These are phyloP conservation scores for Talaromyces nanjingensis DNA, from an alignment of 495 filamentous ascomycete species.

Conservation along the genomic window DNA sequence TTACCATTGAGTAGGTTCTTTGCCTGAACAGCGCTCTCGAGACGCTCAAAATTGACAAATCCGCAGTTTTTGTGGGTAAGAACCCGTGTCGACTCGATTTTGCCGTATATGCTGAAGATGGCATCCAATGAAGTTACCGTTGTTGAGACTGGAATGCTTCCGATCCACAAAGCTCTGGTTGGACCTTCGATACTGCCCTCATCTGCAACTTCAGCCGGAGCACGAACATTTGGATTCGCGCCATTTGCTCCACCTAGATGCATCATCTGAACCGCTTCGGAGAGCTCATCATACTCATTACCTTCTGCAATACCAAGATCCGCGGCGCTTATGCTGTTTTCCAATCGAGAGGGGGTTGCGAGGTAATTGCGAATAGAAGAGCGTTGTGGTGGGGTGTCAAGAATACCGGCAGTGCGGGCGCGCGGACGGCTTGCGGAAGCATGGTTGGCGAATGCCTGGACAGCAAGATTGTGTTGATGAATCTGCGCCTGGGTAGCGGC, in stretches of 20 bases:
- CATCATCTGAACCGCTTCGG: slow-evolving; percentile 73
- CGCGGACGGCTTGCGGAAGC: slow-evolving; percentile 76
- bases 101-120: slow-evolving; percentile 86
- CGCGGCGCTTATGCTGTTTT: slow-evolving; percentile 73
- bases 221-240: slow-evolving; percentile 44
- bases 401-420: slow-evolving; percentile 81
- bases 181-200: slow-evolving; percentile 81
- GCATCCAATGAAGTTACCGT: slow-evolving; percentile 87
- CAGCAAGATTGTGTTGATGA: slow-evolving; percentile 85
- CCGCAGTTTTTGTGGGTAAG: slow-evolving; percentile 98
- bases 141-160: slow-evolving; percentile 95
- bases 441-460: slow-evolving; percentile 82
- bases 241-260: slow-evolving; percentile 59
- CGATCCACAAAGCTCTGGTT: slow-evolving; percentile 91
- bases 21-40: slow-evolving; percentile 84
- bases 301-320: slow-evolving; percentile 69
- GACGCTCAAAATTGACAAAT: slow-evolving; percentile 91
- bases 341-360: slow-evolving; percentile 69
- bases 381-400: slow-evolving; percentile 73
- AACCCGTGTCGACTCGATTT: slow-evolving; percentile 86
- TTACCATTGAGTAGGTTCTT: slow-evolving; percentile 85
- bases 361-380: slow-evolving; percentile 71
- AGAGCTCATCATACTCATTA: slow-evolving; percentile 62
- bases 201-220: slow-evolving; percentile 41
- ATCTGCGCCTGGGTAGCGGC: slow-evolving; percentile 87